phyloP scores from a whole-genome alignment of 768 basidiomycete species.

The Clitopilus hobsonii region DNA sequence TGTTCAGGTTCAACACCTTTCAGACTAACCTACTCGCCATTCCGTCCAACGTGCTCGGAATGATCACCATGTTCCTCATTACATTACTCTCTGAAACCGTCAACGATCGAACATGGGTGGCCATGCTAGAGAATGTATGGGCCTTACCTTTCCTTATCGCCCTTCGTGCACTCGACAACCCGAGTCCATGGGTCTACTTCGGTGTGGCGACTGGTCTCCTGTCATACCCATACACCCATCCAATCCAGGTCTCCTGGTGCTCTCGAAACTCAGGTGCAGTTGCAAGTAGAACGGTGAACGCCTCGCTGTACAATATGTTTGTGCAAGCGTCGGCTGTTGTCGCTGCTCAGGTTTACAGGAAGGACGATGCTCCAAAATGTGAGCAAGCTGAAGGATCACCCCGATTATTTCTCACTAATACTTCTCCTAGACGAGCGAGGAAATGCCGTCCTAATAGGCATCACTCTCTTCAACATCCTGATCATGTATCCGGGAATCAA shows the following conservation, averaged over 20 bases:
- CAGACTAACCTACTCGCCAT: slow-evolving; percentile 58
- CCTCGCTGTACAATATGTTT: slow-evolving; percentile 58
- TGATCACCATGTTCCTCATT: slow-evolving; percentile 47
- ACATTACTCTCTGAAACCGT: slow-evolving; percentile 47
- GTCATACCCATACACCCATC: slow-evolving; percentile 46
- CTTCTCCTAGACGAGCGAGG: slow-evolving; percentile 44
- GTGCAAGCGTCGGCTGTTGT: slow-evolving; percentile 41
- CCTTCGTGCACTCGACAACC: slow-evolving; percentile 38
- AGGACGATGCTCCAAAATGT: slow-evolving; percentile 56
- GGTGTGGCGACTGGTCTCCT: slow-evolving; percentile 38
- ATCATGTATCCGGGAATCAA: slow-evolving; percentile 52
- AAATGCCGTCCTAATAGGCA: slow-evolving; percentile 49
- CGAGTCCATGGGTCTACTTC: slow-evolving; percentile 51
- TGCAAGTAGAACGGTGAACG: slow-evolving; percentile 55
- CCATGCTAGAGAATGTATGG: slow-evolving; percentile 57
- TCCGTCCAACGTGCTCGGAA: slow-evolving; percentile 46
- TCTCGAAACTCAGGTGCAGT: slow-evolving; percentile 58
- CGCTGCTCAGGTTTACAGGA: slow-evolving; percentile 52
- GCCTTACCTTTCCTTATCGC: slow-evolving; percentile 57
- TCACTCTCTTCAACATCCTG: slow-evolving; percentile 45
- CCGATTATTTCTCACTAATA: neutral
- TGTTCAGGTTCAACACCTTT: slow-evolving; percentile 51
- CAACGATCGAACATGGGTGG: slow-evolving; percentile 48
- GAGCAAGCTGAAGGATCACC: slow-evolving; percentile 9
- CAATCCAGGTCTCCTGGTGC: slow-evolving; percentile 55